A percentile compares a stretch with the other conserved stretches of the same genome.
phyloP scores from a whole-genome alignment of 768 basidiomycete genomes.

The Agaricus sinodeliciosus region DNA sequence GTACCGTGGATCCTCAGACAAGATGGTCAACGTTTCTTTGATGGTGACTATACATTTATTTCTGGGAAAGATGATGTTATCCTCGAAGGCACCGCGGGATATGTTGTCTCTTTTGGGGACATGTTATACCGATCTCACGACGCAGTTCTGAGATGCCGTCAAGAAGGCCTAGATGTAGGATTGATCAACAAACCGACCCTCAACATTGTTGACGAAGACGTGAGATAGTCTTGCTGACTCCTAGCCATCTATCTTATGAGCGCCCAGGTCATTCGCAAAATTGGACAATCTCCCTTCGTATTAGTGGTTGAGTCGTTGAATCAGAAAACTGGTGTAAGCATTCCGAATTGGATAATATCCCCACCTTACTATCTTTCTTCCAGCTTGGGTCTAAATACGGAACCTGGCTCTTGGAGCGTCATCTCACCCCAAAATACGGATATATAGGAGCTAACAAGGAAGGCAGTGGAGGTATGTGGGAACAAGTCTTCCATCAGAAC shows the following conservation, averaged over 20 bases:
- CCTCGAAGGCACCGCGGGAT: conserved; percentile 69
- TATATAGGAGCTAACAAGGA: conserved; percentile 80
- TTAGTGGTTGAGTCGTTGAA: conserved; percentile 83
- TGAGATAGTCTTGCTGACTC: conserved; percentile 17
- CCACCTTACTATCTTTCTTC: neutral
- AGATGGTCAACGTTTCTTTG: conserved; percentile 64
- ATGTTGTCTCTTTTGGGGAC: conserved; percentile 82
- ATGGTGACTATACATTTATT: conserved; percentile 65
- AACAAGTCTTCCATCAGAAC: conserved; percentile 79
- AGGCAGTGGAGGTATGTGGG: conserved; percentile 63
- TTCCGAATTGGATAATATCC: neutral
- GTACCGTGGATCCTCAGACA: conserved; percentile 81
- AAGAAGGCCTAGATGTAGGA: conserved; percentile 74
- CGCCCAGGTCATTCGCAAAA: conserved; percentile 54
- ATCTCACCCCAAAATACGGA: conserved; percentile 71
- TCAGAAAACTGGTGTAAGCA: conserved; percentile 75
- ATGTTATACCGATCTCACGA: conserved; percentile 83
- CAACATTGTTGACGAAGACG: conserved; percentile 80
- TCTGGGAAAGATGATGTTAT: conserved; percentile 85
- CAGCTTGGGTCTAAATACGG: conserved; percentile 79
- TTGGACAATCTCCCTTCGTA: conserved; percentile 71
- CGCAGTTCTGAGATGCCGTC: conserved; percentile 67
- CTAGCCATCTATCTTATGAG: neutral
- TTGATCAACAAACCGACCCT: conserved; percentile 83
- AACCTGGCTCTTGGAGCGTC: conserved; percentile 80